These are phyloP conservation scores for Phyllosticta citriasiana DNA, from an alignment of 2,329 filamentous ascomycete genomes.

Conservation along the genomic window DNA sequence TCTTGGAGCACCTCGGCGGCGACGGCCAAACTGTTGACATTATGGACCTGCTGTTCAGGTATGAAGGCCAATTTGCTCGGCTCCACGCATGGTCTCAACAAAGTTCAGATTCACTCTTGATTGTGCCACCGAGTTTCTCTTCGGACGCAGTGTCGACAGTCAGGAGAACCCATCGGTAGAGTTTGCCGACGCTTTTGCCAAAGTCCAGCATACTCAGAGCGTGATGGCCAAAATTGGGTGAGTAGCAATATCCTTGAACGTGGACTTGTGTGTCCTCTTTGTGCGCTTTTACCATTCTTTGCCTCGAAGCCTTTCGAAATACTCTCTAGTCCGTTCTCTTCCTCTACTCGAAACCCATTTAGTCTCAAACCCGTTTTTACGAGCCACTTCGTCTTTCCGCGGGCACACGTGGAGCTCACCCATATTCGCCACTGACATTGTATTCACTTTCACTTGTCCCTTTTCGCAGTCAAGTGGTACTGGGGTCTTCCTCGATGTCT, in stretches of 20 bases:
- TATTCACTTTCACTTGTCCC: no score
- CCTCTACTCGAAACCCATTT: no score
- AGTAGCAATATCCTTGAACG: slow-evolving; percentile 12
- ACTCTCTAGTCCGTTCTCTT: no score
- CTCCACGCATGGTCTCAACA: background rate
- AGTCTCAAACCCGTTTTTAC: no score
- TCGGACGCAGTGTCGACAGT: slow-evolving; percentile 63
- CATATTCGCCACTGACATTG: background rate
- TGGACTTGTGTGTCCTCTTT: background rate
- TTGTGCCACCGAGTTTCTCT: slow-evolving; percentile 74
- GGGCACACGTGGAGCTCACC: no score
- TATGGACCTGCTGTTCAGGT: slow-evolving; percentile 66
- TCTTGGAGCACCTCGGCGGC: slow-evolving; percentile 54
- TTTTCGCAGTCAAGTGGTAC: no score
- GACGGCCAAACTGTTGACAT: slow-evolving; percentile 53
- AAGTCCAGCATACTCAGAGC: slow-evolving; percentile 66
- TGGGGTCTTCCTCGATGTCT: no score
- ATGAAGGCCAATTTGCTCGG: background rate
- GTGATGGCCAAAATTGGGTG: slow-evolving; percentile 54
- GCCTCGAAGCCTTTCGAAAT: background rate
- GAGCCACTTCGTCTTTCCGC: no score
- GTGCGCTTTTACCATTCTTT: background rate
- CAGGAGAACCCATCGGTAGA: slow-evolving; percentile 46
- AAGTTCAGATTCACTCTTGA: slow-evolving; percentile 58
- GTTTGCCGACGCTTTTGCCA: slow-evolving; percentile 74